phyloP scores from a whole-genome alignment of 441 rosid species.

The Populus trichocarpa region DNA sequence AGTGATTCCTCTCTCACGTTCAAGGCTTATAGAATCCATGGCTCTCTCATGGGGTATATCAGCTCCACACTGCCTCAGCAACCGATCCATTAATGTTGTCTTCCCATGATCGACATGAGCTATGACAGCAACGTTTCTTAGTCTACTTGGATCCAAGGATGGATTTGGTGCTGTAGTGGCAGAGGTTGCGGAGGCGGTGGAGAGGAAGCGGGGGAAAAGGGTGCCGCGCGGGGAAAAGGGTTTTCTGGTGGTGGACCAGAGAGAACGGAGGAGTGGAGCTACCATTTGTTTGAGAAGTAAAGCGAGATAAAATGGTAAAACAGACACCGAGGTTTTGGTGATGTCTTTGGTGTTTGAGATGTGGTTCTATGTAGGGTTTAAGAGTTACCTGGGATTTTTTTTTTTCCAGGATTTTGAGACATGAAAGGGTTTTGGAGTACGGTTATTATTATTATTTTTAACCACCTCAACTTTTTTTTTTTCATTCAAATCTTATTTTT shows the following conservation, averaged over 20 bases:
- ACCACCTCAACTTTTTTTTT: too few species aligned
- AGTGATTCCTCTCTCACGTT: constrained; percentile 96
- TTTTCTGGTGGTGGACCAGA: constrained; percentile 49
- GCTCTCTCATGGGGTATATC: constrained; percentile 97
- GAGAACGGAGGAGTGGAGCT: constrained; percentile 66
- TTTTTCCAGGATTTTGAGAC: background rate
- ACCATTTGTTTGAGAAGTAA: constrained; percentile 37
- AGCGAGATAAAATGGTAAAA: background rate
- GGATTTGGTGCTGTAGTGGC: constrained; percentile 32
- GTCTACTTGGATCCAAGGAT: constrained; percentile 62
- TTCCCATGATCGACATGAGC: constrained; percentile 98
- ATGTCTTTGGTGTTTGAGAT: background rate
- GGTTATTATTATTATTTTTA: background rate
- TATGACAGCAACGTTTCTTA: constrained; percentile 91
- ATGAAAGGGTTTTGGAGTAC: background rate
- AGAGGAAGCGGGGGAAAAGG: constrained; percentile 43
- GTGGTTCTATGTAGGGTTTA: constrained; percentile 15
- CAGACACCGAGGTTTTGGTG: background rate
- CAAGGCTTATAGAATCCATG: constrained; percentile 95
- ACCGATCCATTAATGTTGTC: constrained; percentile 94
- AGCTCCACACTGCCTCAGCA: constrained; percentile 96
- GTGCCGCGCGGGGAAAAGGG: constrained; percentile 33
- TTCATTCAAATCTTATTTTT: too few species aligned
- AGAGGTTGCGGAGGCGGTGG: constrained; percentile 35
- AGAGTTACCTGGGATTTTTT: background rate